Percentiles rank a stretch among this genome's conserved stretches.
phyloP scores from a whole-genome alignment of 176 grass and related monocot species.

The bread wheat (Triticum aestivum) region IWGSC_CS_RefSeq_v2.1 NC_057810.1:708266079-708266578 shows the following conservation, averaged over 20 bases:
- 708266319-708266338: conserved; percentile 52
- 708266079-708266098: not conserved
- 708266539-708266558: too few species aligned
- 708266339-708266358: conserved; percentile 19
- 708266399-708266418: conserved; percentile 61
- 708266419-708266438: conserved; percentile 68
- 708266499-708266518: conserved; percentile 42
- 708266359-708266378: not conserved
- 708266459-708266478: conserved; percentile 60
- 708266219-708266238: conserved; percentile 53
- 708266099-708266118: conserved; percentile 37
- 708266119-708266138: conserved; percentile 66
- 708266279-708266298: conserved; percentile 67
- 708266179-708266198: conserved; percentile 74
- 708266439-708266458: conserved; percentile 59
- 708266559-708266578: too few species aligned
- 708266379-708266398: not conserved
- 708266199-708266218: conserved; percentile 65
- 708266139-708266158: conserved; percentile 74
- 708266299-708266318: conserved; percentile 66
- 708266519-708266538: too few species aligned
- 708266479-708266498: conserved; percentile 57
- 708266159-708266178: conserved; percentile 66
- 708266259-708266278: conserved; percentile 65
- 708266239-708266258: conserved; percentile 62